Evolutionary conservation across 805 yeast species (phyloP), one percentile per base, ranked within the genome.

Genomic region (Kodamaea laetipori): DNA sequence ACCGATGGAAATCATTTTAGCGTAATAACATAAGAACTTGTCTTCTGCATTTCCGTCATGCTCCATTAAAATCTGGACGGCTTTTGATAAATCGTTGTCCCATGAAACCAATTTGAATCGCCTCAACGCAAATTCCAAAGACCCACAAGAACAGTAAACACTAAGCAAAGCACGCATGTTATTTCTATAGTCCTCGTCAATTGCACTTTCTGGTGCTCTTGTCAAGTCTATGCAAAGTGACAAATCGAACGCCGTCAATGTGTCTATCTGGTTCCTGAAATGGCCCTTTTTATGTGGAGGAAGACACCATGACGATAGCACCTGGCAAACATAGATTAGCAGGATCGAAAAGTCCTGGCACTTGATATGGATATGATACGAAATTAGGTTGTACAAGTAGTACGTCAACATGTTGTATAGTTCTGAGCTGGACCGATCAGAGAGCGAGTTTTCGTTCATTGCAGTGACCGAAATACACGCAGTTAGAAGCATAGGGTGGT

Each of bases 241-340:
- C 24, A 78, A 52, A 48, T 67, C 67, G 40, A 69, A 61, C 2
- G 77, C 77, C 36, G 69, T 67, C 49, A 78, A 52, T 18, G 76
- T 54, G 49, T 73, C 70, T 57, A 78, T 64, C 52, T 76, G 81
- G 53, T 74, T 78, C 46, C 73, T 76, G 57, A 70, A 78, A 16
- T 78, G 74, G 9, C 80, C 80, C 64, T 76, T 67, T 50, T 67
- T 69, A 26, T 67, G 63, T 5, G 81, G 79, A 1, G 82, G 81
- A 3, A 77, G 63, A 39, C 75, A 71, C 83, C 83, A 78, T 5
- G 74, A 51, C 4, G 80, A 74, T 8, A 77, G 53, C 1, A 74
- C 63, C 43, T 76, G 51, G 47, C 74, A 75, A 1, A 70, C 61
- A 41, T 69, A 71, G 16, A 77, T 69, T 36, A 72, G 52, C 46